Evolutionary conservation across 2,329 filamentous ascomycete species (phyloP).

Genomic region (Trichoderma sp.): DNA sequence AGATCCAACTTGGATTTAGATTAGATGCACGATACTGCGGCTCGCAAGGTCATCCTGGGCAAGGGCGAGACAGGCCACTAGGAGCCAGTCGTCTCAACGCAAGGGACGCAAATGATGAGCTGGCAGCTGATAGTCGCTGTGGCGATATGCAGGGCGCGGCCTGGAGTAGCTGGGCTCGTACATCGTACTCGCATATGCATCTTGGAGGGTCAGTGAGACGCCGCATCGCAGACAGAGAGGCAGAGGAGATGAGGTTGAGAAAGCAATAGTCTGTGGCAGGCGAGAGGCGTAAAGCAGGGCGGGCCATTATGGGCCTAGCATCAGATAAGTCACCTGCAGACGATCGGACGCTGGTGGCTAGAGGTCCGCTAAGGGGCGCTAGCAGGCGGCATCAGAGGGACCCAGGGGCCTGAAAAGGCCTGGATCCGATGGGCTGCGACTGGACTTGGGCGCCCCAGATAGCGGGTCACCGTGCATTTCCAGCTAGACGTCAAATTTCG

Average conservation of each 20-base stretch:
- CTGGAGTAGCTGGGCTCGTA: neutral
- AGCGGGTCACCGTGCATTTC: slow-evolving; percentile 12
- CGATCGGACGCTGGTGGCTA: neutral
- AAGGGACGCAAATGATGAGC: slow-evolving; percentile 18
- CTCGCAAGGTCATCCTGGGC: neutral
- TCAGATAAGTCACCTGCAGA: slow-evolving; percentile 22
- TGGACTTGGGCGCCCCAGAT: neutral
- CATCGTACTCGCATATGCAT: neutral
- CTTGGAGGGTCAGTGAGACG: slow-evolving; percentile 4
- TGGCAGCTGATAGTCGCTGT: neutral
- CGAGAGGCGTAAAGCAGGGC: slow-evolving; percentile 3
- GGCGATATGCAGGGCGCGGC: slow-evolving; percentile 6
- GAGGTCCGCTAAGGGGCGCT: slow-evolving; percentile 9
- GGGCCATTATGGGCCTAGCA: neutral
- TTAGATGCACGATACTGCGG: slow-evolving; percentile 7
- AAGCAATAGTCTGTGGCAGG: neutral
- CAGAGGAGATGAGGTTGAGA: slow-evolving; percentile 4
- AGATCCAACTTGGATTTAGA: slow-evolving; percentile 20
- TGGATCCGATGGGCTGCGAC: slow-evolving; percentile 11
- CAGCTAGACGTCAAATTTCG: slow-evolving; percentile 19
- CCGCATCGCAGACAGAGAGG: neutral
- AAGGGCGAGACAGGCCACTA: slow-evolving; percentile 9
- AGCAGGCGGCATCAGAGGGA: slow-evolving; percentile 2
- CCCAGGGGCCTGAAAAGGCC: slow-evolving; percentile 7
- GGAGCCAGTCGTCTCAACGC: neutral